phyloP scores from a whole-genome alignment of 108 stramenopile species.

The Nitzschia palea region DNA sequence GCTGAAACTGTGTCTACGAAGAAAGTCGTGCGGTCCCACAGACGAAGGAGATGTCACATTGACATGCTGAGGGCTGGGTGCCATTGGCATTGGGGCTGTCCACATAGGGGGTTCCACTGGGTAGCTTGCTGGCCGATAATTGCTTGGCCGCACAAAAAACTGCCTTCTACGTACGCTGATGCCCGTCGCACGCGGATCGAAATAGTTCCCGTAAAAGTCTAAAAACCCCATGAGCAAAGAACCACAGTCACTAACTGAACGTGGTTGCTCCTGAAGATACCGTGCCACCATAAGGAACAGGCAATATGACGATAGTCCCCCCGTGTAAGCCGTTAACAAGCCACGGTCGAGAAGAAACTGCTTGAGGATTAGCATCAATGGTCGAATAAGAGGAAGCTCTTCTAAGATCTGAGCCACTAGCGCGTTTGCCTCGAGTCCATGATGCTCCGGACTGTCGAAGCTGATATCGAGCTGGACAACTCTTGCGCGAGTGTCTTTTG shows the following conservation, averaged over 20 bases:
- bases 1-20: conserved; percentile 44
- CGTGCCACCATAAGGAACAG: conserved; percentile 90
- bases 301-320: conserved; percentile 89
- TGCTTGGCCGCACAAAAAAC: conserved; percentile 70
- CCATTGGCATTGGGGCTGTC: conserved; percentile 3
- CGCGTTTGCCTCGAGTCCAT: conserved; percentile 72
- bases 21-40: conserved; percentile 22
- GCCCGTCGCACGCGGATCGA: conserved; percentile 89
- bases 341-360: conserved; percentile 89
- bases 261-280: conserved; percentile 84
- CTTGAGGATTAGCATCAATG: conserved; percentile 76
- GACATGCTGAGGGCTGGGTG: conserved; percentile 10
- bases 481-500: conserved; percentile 76
- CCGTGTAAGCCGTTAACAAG: conserved; percentile 86
- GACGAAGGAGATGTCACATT: conserved; percentile 2
- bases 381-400: conserved; percentile 73
- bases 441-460: conserved; percentile 80
- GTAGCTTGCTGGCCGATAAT: conserved; percentile 25
- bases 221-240: conserved; percentile 91
- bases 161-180: conserved; percentile 70
- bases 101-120: conserved; percentile 16
- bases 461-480: conserved; percentile 77
- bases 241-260: conserved; percentile 78
- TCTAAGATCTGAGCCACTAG: conserved; percentile 63
- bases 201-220: conserved; percentile 92